Conservation (phyloP, 805 yeast genomes). For the Candida adriatica region DNA sequence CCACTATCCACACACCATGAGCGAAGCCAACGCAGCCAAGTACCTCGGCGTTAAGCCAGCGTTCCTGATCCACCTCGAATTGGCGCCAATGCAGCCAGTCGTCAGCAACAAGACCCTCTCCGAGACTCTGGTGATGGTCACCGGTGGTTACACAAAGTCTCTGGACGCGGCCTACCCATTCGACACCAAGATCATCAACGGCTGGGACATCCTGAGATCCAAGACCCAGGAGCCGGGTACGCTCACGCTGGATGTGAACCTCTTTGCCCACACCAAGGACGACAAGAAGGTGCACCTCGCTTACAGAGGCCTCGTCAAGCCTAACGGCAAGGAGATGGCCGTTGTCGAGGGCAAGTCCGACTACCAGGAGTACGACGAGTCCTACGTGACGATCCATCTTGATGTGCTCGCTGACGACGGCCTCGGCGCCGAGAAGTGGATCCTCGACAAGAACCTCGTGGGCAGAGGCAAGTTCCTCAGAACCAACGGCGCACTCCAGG, state of each 20-base stretch:
- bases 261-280: slow-evolving; percentile 37
- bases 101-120: slow-evolving; percentile 23
- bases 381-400: slow-evolving; percentile 45
- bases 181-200: slow-evolving; percentile 30
- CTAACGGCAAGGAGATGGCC: slow-evolving; percentile 28
- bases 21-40: slow-evolving; percentile 4
- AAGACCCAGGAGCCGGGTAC: slow-evolving; percentile 24
- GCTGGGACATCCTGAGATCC: slow-evolving; percentile 42
- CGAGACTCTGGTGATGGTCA: slow-evolving; percentile 26
- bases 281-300: slow-evolving; percentile 37
- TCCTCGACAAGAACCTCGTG: slow-evolving; percentile 36
- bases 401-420: slow-evolving; percentile 34
- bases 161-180: slow-evolving; percentile 31
- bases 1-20: slow-evolving; percentile 3
- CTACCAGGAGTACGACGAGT: slow-evolving; percentile 35
- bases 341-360: slow-evolving; percentile 30
- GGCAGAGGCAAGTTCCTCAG: slow-evolving; percentile 58
- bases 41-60: slow-evolving; percentile 28
- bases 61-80: slow-evolving; percentile 30
- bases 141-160: slow-evolving; percentile 31
- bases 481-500: slow-evolving; percentile 39
- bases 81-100: slow-evolving; percentile 26
- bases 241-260: slow-evolving; percentile 40
- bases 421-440: slow-evolving; percentile 45
- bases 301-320: slow-evolving; percentile 44